Evolutionary conservation across 164 flowering plant genomes (phyloP).

Genomic region (Pachysandra terminalis): DNA sequence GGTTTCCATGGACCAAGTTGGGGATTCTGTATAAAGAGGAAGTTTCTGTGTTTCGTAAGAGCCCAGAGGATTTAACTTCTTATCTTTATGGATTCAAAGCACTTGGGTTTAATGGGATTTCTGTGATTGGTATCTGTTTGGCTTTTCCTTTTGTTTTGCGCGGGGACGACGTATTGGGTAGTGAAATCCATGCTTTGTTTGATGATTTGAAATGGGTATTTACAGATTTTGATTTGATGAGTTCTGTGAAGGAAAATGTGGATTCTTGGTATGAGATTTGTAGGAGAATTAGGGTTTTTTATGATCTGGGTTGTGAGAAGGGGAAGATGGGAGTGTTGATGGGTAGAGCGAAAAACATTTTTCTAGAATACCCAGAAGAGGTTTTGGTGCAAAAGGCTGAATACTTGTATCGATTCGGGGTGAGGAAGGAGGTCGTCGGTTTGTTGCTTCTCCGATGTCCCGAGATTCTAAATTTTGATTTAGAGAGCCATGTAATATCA

Average conservation of each 20-base stretch:
- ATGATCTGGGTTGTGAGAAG: conserved; percentile 52
- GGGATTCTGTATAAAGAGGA: conserved; percentile 51
- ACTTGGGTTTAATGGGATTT: conserved; percentile 39
- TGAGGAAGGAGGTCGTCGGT: conserved; percentile 34
- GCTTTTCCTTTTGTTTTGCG: conserved; percentile 58
- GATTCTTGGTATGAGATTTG: conserved; percentile 55
- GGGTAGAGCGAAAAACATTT: conserved; percentile 32
- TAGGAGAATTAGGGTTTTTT: conserved; percentile 55
- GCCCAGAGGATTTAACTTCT: conserved; percentile 19
- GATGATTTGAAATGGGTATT: conserved; percentile 50
- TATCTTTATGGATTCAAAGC: conserved; percentile 29
- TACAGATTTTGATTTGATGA: conserved; percentile 35
- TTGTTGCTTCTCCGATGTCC: conserved; percentile 45
- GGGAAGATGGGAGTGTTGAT: conserved; percentile 45
- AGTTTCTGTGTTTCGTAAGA: conserved; percentile 34
- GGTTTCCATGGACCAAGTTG: conserved; percentile 69
- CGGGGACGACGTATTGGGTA: conserved; percentile 18
- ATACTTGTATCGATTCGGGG: conserved; percentile 45
- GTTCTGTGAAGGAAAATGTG: conserved; percentile 39
- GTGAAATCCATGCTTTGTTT: conserved; percentile 33
- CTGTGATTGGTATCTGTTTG: conserved; percentile 48
- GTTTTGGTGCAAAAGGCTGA: conserved; percentile 43
- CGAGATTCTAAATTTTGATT: conserved; percentile 44
- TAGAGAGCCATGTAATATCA: conserved; percentile 36
- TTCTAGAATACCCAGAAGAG: conserved; percentile 45